Percentiles rank a stretch among this genome's conserved stretches.
phyloP scores from a whole-genome alignment of 2,329 filamentous ascomycete genomes.

The Aspergillus intermedius region DNA sequence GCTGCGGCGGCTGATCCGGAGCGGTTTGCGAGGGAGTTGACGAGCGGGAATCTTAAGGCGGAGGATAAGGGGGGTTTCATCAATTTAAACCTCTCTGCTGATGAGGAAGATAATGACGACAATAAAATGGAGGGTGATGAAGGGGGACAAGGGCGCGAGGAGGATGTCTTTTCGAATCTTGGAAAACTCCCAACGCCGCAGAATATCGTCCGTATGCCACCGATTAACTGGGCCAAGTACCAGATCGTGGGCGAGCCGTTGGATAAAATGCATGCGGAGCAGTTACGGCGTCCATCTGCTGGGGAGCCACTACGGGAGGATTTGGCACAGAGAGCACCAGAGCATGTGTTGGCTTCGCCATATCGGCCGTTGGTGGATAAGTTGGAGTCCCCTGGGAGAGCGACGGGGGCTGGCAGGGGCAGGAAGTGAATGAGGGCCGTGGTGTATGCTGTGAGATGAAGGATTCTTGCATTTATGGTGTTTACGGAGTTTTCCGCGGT shows the following conservation, averaged over 20 bases:
- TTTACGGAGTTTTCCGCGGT: not conserved
- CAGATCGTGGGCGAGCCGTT: slow-evolving; percentile 78
- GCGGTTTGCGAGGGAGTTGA: slow-evolving; percentile 64
- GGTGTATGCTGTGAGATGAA: slow-evolving; percentile 2
- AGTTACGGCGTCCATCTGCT: slow-evolving; percentile 55
- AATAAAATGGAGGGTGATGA: slow-evolving; percentile 13
- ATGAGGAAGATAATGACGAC: slow-evolving; percentile 27
- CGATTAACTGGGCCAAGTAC: slow-evolving; percentile 93
- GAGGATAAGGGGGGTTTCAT: slow-evolving; percentile 27
- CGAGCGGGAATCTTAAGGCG: slow-evolving; percentile 52
- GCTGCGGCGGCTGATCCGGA: slow-evolving; percentile 65
- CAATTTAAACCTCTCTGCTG: slow-evolving; percentile 27
- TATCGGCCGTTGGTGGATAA: slow-evolving; percentile 55
- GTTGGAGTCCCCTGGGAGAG: slow-evolving; percentile 31
- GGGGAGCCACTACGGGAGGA: slow-evolving; percentile 36
- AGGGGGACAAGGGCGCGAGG: not conserved
- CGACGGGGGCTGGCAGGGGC: slow-evolving; percentile 16
- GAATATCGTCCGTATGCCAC: slow-evolving; percentile 75
- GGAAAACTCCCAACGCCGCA: slow-evolving; percentile 67
- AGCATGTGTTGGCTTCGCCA: slow-evolving; percentile 51
- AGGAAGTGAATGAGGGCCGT: slow-evolving; percentile 18
- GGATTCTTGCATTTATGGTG: not conserved
- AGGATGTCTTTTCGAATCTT: slow-evolving; percentile 39
- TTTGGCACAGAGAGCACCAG: slow-evolving; percentile 33
- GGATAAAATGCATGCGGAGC: slow-evolving; percentile 77